Base-by-base conservation (phyloP, 352 stramenopile genomes). In the Globisporangium camurandrum region DNA sequence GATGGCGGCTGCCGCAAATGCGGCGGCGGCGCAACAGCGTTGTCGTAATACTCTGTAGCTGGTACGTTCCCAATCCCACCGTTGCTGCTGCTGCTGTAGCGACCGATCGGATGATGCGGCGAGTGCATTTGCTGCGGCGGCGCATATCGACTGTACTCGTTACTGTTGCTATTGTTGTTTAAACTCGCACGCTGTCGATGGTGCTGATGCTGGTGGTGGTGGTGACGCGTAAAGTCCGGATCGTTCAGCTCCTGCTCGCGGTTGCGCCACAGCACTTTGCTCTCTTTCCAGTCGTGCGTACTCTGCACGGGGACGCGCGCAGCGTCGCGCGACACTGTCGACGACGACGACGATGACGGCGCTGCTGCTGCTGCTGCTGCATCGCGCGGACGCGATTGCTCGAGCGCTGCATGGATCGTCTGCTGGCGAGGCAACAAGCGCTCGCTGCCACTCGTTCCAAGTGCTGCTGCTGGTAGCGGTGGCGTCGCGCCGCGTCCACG, bases 251-350 rank as follows among this genome's bases (percentile, higher is more conserved):
- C 93, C 61, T 97, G 84, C 55, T 96, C 79, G 27, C 89, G 85
- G 70, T 98, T 97, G 22, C 93, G 83, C 73, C 88, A 97, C 40
- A 96, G 75, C 30, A 95, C 93, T 53, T 97, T 97, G 55, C 69
- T 92, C 54, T 93, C 76, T 51, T 91, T 92, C 84, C 84, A 94
- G 61, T 84, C 83, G 33, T 86, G 67, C 41, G 62, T 48, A 33
- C 46, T 59, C 46, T 59, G 52, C 30, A 36, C 45, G 19, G 28
- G 46, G 17, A 41, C 36, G 1, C 20, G 26, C 16, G 37, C 14
- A 20, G 42, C 4, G 22, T 16, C 16, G 4, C n/a, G 19, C 24
- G 16, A 12, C 8, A 16, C 11, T 17, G n/a, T n/a, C 19, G 33
- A 28, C 20, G 33, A 3, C 5, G 44, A 48, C 23, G 23, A 12